These are phyloP conservation scores for Tylopilus felleus DNA, from an alignment of 768 basidiomycete species.

Conservation along the genomic window DNA sequence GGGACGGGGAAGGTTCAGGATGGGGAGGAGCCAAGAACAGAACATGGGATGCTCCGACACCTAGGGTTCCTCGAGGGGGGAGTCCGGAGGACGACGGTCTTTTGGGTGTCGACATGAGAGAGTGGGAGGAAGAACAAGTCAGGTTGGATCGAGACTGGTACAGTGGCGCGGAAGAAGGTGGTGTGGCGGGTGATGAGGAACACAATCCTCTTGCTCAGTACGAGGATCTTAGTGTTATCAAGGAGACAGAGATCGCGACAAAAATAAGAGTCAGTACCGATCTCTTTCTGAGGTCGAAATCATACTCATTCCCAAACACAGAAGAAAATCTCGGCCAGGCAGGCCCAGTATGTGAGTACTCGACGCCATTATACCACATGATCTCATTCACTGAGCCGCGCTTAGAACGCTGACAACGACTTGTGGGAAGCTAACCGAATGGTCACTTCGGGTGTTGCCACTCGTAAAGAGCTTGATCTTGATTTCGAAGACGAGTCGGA, in stretches of 20 bases:
- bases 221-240: constrained; percentile 71
- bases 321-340: constrained; percentile 90
- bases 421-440: constrained; percentile 99
- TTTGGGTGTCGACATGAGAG: constrained; percentile 68
- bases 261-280: constrained; percentile 61
- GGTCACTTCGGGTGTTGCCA: constrained; percentile 92
- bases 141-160: constrained; percentile 96
- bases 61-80: constrained; percentile 58
- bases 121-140: constrained; percentile 98
- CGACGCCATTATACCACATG: background rate
- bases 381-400: constrained; percentile 17
- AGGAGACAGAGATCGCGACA: constrained; percentile 70
- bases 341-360: constrained; percentile 87
- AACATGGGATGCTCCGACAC: constrained; percentile 85
- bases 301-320: constrained; percentile 28
- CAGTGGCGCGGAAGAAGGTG: constrained; percentile 84
- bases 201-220: constrained; percentile 92
- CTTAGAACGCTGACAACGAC: constrained; percentile 94
- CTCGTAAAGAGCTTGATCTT: constrained; percentile 80
- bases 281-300: background rate
- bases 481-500: constrained; percentile 97
- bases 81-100: constrained; percentile 69
- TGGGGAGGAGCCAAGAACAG: constrained; percentile 57
- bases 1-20: constrained; percentile 53
- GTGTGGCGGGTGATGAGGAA: constrained; percentile 83